A percentile compares a stretch with the other conserved stretches of the same genome.
Evolutionary conservation across 441 rosid genomes (phyloP).

Genomic region (Lepidium campestre): DNA sequence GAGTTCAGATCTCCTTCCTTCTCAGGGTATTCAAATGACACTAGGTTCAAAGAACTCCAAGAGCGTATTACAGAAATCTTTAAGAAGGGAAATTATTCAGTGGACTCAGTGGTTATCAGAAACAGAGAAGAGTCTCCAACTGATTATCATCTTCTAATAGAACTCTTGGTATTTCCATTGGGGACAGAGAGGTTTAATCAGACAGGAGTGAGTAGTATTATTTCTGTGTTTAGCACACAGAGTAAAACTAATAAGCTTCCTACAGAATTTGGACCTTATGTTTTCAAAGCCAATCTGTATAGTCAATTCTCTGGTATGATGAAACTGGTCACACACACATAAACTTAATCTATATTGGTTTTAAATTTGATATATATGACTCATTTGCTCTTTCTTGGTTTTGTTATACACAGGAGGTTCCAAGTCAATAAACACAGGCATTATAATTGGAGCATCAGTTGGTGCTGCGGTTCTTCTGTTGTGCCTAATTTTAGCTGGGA

Average conservation of each 20-base stretch:
- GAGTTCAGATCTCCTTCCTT: slow-evolving; percentile 58
- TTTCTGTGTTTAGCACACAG: slow-evolving; percentile 45
- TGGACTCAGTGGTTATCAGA: slow-evolving; percentile 54
- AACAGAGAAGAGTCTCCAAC: slow-evolving; percentile 37
- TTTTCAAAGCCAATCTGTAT: slow-evolving; percentile 30
- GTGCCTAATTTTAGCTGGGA: slow-evolving; percentile 49
- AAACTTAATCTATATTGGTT: neutral
- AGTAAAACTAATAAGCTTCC: slow-evolving; percentile 54
- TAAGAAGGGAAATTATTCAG: slow-evolving; percentile 26
- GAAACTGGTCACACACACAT: neutral
- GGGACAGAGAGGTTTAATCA: slow-evolving; percentile 32
- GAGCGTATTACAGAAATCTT: neutral
- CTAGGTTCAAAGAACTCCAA: slow-evolving; percentile 28
- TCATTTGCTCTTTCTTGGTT: neutral
- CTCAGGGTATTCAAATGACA: slow-evolving; percentile 36
- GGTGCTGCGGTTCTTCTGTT: slow-evolving; percentile 47
- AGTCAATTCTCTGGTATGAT: slow-evolving; percentile 37
- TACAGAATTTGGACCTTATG: slow-evolving; percentile 42
- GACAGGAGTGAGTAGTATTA: slow-evolving; percentile 28
- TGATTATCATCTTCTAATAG: slow-evolving; percentile 34
- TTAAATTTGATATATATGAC: neutral
- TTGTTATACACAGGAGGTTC: slow-evolving; percentile 12
- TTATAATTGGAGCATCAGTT: slow-evolving; percentile 53
- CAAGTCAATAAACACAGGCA: slow-evolving; percentile 33
- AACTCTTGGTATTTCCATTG: slow-evolving; percentile 46